Evolutionary conservation across 2,329 filamentous ascomycete genomes (phyloP).

Genomic region (Fusarium austroafricanum): DNA sequence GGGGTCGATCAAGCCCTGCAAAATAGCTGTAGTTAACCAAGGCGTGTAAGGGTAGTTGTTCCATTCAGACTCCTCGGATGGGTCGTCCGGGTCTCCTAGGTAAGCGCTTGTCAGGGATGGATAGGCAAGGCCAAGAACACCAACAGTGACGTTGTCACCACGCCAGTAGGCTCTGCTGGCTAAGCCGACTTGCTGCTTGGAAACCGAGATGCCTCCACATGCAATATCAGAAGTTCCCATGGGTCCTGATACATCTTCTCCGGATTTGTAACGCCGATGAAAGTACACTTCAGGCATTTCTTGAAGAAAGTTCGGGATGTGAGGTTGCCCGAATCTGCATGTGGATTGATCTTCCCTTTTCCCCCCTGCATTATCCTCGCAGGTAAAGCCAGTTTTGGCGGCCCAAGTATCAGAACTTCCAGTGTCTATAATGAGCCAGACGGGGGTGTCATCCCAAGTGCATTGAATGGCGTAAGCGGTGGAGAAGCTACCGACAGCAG

Average conservation of each 20-base stretch:
- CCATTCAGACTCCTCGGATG: conserved; percentile 53
- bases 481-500: conserved; percentile 52
- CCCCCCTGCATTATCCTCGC: conserved; percentile 52
- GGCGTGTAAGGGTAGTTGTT: conserved; percentile 59
- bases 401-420: conserved; percentile 66
- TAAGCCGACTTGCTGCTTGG: conserved; percentile 60
- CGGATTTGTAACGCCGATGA: conserved; percentile 60
- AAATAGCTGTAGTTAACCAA: conserved; percentile 61
- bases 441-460: conserved; percentile 52
- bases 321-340: conserved; percentile 57
- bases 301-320: conserved; percentile 55
- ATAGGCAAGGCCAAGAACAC: conserved; percentile 64
- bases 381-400: conserved; percentile 55
- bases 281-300: conserved; percentile 58
- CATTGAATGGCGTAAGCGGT: conserved; percentile 58
- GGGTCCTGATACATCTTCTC: conserved; percentile 60
- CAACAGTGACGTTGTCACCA: conserved; percentile 64
- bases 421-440: conserved; percentile 61
- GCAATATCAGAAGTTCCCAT: conserved; percentile 61
- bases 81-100: conserved; percentile 53
- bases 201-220: conserved; percentile 58
- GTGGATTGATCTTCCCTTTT: conserved; percentile 43
- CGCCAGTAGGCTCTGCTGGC: conserved; percentile 63
- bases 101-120: conserved; percentile 63
- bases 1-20: conserved; percentile 58